Base-by-base conservation (phyloP, 495 filamentous ascomycete species). In the Coniosporium apollinis region DNA sequence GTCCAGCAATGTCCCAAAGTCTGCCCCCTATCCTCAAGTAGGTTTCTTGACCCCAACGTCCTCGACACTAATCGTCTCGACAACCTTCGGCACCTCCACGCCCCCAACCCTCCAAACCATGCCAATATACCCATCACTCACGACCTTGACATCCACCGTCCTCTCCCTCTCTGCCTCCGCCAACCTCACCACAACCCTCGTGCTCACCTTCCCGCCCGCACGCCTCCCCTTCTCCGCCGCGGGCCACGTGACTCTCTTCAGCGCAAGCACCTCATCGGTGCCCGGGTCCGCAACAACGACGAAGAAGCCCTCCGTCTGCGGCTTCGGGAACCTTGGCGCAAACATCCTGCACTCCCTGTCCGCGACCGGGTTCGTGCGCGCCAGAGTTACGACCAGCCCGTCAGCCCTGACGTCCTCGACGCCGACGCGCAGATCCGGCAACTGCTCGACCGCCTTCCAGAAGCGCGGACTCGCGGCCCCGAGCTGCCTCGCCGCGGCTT, bases 291-390 rank as follows among this genome's bases (percentile, higher is more conserved):
- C 55, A 1, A 92, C 65, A 25, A 96, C 39, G 5, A 87, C 67
- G 53, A 96, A 94, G 70, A 73, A 96, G 1, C 91, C 86, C 54
- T 97, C 89, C 0, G 80, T 85, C 53, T 97, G 89, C 16, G 83
- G 74, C 56, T 97, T 97, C 0, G 89, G 91, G 58, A 89, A 96
- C 3, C 67, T 65, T 6, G 89, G 87, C 0, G 89, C 82, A 43
- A 74, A 92, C 41, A 93, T 76, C 22, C 74, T 66, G 45, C 65
- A 76, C 14, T 79, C 76, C 11, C 64, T 21, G 74, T 51, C 11
- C 64, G 42, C 37, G 5, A 41, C 37, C 2, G 41, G 22, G 57
- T 94, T 94, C 33, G 69, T 59, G 0, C 89, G 70, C 9, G 63
- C 59, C 7, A 94, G 43, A 5, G 56, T 58, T 8, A 92, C 64